phyloP scores from a whole-genome alignment of 148 eudicot species.

The Nyssa sinensis region DNA sequence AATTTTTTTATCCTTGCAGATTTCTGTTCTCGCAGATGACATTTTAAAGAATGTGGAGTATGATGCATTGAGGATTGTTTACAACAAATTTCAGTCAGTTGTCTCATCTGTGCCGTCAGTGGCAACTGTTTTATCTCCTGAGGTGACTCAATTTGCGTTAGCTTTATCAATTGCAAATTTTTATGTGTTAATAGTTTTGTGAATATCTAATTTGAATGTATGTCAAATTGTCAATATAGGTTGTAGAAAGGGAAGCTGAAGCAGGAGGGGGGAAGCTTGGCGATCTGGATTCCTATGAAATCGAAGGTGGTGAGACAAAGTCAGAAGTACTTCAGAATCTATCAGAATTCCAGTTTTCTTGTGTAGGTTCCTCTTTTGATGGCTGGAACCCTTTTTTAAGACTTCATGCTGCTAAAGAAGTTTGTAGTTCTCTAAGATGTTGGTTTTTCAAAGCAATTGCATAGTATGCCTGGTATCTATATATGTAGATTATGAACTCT shows the following conservation, averaged over 20 bases:
- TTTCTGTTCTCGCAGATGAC: slow-evolving; percentile 89
- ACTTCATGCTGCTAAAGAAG: slow-evolving; percentile 2
- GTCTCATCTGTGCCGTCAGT: slow-evolving; percentile 83
- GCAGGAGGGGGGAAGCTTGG: slow-evolving; percentile 89
- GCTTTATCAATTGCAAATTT: not conserved
- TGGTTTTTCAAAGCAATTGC: not conserved
- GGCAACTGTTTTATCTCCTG: slow-evolving; percentile 82
- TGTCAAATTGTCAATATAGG: slow-evolving; percentile 46
- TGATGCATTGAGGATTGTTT: slow-evolving; percentile 91
- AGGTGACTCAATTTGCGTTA: slow-evolving; percentile 47
- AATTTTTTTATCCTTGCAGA: slow-evolving; percentile 40
- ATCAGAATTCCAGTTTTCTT: slow-evolving; percentile 83
- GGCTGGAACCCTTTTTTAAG: not conserved
- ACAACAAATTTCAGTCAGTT: slow-evolving; percentile 84
- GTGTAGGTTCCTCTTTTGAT: slow-evolving; percentile 48
- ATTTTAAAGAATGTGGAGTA: slow-evolving; percentile 84
- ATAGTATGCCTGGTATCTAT: not conserved
- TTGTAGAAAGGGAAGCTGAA: slow-evolving; percentile 83
- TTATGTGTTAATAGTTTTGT: not conserved
- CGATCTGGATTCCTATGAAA: slow-evolving; percentile 77
- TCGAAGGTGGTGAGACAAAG: slow-evolving; percentile 91
- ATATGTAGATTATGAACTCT: not conserved
- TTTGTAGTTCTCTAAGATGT: not conserved
- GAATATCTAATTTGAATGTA: slow-evolving; percentile 7
- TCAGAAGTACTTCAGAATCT: slow-evolving; percentile 90